Conservation (phyloP, 2,329 filamentous ascomycete genomes). For the Hypoxylon sp. region DNA sequence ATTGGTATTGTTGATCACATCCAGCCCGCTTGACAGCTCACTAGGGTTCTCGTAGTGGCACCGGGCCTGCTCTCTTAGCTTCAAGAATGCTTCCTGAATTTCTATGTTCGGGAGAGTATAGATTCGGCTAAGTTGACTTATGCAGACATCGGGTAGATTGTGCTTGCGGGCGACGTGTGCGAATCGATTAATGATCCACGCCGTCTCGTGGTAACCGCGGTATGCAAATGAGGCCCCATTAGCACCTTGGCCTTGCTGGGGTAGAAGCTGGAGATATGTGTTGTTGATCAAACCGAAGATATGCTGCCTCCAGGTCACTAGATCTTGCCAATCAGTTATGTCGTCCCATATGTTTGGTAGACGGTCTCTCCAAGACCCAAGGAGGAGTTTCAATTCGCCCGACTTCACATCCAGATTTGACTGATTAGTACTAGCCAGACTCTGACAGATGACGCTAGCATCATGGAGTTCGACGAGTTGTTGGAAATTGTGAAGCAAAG, state of each 20-base stretch:
- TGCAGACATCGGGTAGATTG: constrained; percentile 95
- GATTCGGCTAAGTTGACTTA: constrained; percentile 95
- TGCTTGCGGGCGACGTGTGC: constrained; percentile 98
- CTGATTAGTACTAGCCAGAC: constrained; percentile 86
- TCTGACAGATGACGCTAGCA: constrained; percentile 95
- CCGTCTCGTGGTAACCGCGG: constrained; percentile 96
- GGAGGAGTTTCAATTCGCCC: constrained; percentile 91
- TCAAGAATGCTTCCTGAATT: constrained; percentile 98
- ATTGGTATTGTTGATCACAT: constrained; percentile 99
- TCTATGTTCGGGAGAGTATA: constrained; percentile 99
- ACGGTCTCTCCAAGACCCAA: constrained; percentile 95
- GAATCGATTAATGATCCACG: constrained; percentile 99
- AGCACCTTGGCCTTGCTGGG: constrained; percentile 83
- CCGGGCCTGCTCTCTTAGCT: constrained; percentile 97
- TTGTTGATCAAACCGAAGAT: constrained; percentile 98
- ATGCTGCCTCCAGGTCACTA: constrained; percentile 99
- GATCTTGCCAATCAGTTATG: constrained; percentile 98
- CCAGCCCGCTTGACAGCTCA: constrained; percentile 91
- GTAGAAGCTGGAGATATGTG: constrained; percentile 89
- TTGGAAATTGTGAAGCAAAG: constrained; percentile 96
- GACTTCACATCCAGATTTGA: constrained; percentile 93
- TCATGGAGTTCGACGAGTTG: constrained; percentile 97
- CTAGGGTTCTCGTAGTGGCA: constrained; percentile 97
- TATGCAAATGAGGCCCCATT: constrained; percentile 96
- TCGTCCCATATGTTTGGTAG: constrained; percentile 99